A percentile compares a stretch with the other conserved stretches of the same genome.
Evolutionary conservation across 495 filamentous ascomycete species (phyloP).

Genomic region (Letharia lupina): DNA sequence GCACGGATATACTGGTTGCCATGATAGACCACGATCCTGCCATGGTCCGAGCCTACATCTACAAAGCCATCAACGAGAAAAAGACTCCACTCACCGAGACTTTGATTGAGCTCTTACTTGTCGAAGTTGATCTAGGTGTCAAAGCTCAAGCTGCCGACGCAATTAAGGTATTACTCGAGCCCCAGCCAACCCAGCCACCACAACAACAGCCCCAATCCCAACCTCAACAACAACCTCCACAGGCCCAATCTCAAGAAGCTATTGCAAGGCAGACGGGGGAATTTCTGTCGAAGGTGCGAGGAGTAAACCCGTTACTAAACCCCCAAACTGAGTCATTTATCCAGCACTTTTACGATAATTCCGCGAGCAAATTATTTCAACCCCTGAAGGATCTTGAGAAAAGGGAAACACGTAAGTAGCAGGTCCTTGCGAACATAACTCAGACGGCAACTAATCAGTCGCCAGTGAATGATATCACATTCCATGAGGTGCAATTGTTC

Average conservation of each 20-base stretch:
- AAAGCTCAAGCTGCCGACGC: constrained; percentile 95
- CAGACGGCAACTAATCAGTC: not conserved
- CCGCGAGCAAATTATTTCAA: constrained; percentile 76
- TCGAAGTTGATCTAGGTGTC: constrained; percentile 86
- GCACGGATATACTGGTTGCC: constrained; percentile 86
- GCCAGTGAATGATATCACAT: constrained; percentile 52
- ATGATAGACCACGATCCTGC: constrained; percentile 92
- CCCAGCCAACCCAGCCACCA: constrained; percentile 42
- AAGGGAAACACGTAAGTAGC: constrained; percentile 47
- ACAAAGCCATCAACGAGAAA: constrained; percentile 81
- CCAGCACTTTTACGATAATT: constrained; percentile 80
- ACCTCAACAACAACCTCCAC: not conserved
- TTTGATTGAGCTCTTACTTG: constrained; percentile 82
- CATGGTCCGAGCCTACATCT: constrained; percentile 88
- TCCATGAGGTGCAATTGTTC: constrained; percentile 81
- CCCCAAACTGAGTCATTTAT: constrained; percentile 82
- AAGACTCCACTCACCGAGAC: constrained; percentile 84
- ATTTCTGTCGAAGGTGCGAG: constrained; percentile 54
- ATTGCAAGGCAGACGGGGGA: constrained; percentile 62
- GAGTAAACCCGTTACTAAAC: constrained; percentile 38
- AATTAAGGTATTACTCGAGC: constrained; percentile 87
- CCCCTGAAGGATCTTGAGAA: constrained; percentile 76
- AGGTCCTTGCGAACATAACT: not conserved
- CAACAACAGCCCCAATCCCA: constrained; percentile 25
- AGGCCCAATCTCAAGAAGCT: constrained; percentile 44